Base-by-base conservation (phyloP, 176 grass and related monocot species). In the Zoysia japonica region DNA sequence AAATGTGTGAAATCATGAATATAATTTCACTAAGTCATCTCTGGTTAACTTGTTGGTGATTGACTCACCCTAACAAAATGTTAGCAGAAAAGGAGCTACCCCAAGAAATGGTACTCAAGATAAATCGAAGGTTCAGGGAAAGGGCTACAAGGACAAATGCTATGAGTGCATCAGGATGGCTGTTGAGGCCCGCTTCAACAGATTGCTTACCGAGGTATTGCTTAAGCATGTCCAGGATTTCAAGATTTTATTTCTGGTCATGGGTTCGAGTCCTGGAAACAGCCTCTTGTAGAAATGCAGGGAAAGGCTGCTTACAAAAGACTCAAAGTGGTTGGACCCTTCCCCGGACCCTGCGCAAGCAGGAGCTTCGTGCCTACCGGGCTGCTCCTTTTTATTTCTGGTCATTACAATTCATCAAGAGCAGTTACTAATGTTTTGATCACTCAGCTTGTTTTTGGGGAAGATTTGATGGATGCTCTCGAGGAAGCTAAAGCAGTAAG, bases 81-180 rank as follows among this genome's bases (percentile, higher is more conserved):
- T 79, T 78, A 79, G 70, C 92, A 99, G 87, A 86, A 99, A 91
- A 84, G 84, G 85, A 28, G 28, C 66, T 62, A 89, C 92, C 43
- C 96, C 88, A 64, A 93, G 76, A 96, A 92, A 78, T 67, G 73
- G 37, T 48, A 62, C 75, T 75, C 90, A 28, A 28, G 28, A 94
- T 54, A 99, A 99, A 64, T 82, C 87, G 1, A 96, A 91, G 68
- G 82, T 56, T 66, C 92, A 91, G 80, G 90, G 90, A 89, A 99
- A 99, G 84, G 84, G 92, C 68, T 99, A 91, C 78, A 99, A 96
- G 77, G 90, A 99, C 69, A 99, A 99, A 86, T 99, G 92, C 70
- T 99, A 99, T 78, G 90, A 96, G 71, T 85, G 70, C 61, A 89
- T 99, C 61, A 81, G 96, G 53, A 96, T 93, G 90, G 85, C 96